phyloP scores from a whole-genome alignment of 257 asterid species.

The Penstemon davidsonii region DNA sequence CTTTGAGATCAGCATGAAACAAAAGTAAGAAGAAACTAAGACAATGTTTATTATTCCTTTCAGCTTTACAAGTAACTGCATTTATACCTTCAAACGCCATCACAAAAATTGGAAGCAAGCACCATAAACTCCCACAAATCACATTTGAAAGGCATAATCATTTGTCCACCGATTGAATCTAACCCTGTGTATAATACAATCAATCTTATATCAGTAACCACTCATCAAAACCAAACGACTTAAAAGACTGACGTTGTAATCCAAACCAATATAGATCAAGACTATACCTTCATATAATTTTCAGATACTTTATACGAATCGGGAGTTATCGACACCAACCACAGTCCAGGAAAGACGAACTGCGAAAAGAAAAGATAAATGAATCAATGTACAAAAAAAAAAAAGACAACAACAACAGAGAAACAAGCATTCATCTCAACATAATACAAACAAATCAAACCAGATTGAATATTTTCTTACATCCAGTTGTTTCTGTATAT shows the following conservation, averaged over 20 bases:
- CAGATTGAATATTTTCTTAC: conserved; percentile 32
- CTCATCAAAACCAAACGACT: conserved; percentile 7
- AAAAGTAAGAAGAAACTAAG: conserved; percentile 10
- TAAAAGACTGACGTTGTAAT: neutral
- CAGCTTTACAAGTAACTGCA: conserved; percentile 33
- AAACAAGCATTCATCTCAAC: neutral
- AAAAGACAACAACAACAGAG: neutral
- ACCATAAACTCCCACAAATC: conserved; percentile 32
- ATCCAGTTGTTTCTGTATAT: conserved; percentile 53
- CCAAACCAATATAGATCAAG: neutral
- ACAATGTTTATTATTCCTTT: conserved; percentile 27
- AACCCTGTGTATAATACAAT: conserved; percentile 38
- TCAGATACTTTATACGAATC: conserved; percentile 56
- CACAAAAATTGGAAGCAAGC: conserved; percentile 26
- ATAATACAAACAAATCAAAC: conserved; percentile 9
- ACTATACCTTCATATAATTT: conserved; percentile 44
- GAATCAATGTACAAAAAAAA: neutral
- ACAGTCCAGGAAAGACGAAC: conserved; percentile 59
- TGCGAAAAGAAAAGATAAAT: conserved; percentile 30
- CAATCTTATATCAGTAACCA: conserved; percentile 18
- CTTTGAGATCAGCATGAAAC: neutral
- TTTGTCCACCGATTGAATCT: conserved; percentile 28
- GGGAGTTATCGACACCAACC: conserved; percentile 54
- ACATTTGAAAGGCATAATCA: conserved; percentile 24
- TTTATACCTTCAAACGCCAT: conserved; percentile 33